A percentile compares a stretch with the other conserved stretches of the same genome.
Evolutionary conservation across 108 stramenopile genomes (phyloP).

Genomic region (Ochromonas danica): DNA sequence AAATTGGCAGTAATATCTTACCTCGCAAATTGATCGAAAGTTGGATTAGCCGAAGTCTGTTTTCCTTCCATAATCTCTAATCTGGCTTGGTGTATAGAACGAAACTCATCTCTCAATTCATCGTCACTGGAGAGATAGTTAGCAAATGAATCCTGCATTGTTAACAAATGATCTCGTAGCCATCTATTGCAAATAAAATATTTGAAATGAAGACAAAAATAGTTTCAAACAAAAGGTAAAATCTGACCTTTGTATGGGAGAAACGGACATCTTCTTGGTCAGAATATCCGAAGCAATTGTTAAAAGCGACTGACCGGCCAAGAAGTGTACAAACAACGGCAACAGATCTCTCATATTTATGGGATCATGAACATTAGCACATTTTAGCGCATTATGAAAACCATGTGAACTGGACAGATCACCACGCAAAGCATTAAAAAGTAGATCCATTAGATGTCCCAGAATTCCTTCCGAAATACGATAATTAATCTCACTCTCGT

Average conservation of each 20-base stretch:
- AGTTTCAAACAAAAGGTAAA: too few species aligned
- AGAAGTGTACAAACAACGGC: background rate
- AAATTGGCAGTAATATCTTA: background rate
- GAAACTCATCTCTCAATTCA: background rate
- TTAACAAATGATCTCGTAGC: background rate
- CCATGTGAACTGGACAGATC: too few species aligned
- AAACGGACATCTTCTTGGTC: background rate
- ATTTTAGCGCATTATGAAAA: too few species aligned
- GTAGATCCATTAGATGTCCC: too few species aligned
- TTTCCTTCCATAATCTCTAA: background rate
- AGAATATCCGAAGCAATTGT: background rate
- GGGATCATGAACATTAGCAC: too few species aligned
- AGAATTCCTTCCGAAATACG: too few species aligned
- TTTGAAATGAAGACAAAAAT: too few species aligned
- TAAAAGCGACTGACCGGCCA: background rate
- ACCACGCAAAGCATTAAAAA: too few species aligned
- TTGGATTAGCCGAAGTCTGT: background rate
- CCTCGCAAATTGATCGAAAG: background rate
- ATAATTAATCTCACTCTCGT: too few species aligned
- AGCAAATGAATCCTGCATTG: background rate
- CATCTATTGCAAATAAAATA: background rate
- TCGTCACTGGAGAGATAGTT: background rate
- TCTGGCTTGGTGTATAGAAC: background rate
- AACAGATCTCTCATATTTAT: too few species aligned
- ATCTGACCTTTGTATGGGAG: background rate